Evolutionary conservation across 768 basidiomycete species (phyloP), one percentile per base, ranked within the genome.

Genomic region (Auricularia heimuer): DNA sequence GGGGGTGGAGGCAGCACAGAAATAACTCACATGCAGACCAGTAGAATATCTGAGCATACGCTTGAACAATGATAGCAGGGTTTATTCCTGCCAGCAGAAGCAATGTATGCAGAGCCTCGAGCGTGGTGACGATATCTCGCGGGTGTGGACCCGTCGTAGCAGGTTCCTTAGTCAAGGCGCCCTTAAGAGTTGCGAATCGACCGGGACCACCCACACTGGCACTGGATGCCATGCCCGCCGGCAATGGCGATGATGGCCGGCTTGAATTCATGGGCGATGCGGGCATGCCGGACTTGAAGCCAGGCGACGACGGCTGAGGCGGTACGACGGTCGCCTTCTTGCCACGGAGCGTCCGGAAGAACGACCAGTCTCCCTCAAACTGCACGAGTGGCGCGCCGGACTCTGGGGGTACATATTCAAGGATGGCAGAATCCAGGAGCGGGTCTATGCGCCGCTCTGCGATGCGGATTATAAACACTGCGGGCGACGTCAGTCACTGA

Each of bases 21-120:
- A 76, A 69, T n/a, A 73, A 73, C 87, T 80, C 80, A 91, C 94
- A 92, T 29, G 94, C 88, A 63, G 94, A 89, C 97, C 97, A 99
- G 73, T 95, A 98, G 80, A 97, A 88, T n/a, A 97, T 86, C 75
- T 99, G 97, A 1, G 94, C 95, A 87, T 94, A 96, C 62, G 95
- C 81, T 73, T 99, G 97, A 4, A 89, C 86, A 62, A 86, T 87
- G 18, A 98, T 79, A 7, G 83, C 87, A 14, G 97, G 93, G 72
- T 98, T 98, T 68, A 98, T 84, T 65, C 94, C 90, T 60, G 95
- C 92, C 45, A 94, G 77, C 24, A 86, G 83, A 16, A 99, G 80
- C 37, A 98, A 76, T 12, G 89, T 86, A 65, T 98, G 88, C 3
- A 98, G 79, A 29, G 91, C 88, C 3, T 92, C 90, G 54, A 99